Evolutionary conservation across 1,284 basidiomycete species (phyloP).

Genomic region (Heterobasidion irregulare): DNA sequence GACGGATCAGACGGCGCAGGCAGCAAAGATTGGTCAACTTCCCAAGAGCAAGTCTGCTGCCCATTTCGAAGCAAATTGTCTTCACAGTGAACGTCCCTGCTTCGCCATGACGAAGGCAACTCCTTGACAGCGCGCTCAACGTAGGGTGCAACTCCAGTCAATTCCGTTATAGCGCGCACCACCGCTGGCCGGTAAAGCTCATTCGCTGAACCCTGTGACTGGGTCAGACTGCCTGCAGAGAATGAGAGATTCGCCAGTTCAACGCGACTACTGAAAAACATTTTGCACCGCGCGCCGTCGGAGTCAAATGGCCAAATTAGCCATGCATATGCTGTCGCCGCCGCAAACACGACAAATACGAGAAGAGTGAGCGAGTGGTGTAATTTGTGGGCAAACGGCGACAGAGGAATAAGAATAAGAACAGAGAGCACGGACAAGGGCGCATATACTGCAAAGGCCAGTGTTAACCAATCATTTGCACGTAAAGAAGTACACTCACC

Average conservation of each 20-base stretch:
- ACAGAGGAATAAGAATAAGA: conserved; percentile 48
- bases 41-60: conserved; percentile 28
- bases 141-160: conserved; percentile 40
- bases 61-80: conserved; percentile 8
- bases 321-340: conserved; percentile 36
- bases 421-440: conserved; percentile 35
- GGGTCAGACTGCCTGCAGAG: conserved; percentile 3
- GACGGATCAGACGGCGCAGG: conserved; percentile 16
- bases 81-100: conserved; percentile 12
- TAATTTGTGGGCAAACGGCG: conserved; percentile 52
- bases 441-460: conserved; percentile 39
- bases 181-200: conserved; percentile 2
- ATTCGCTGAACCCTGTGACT: background rate
- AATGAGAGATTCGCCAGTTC: conserved; percentile 25
- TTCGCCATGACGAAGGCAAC: conserved; percentile 43
- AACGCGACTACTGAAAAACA: conserved; percentile 59
- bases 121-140: conserved; percentile 36
- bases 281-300: conserved; percentile 48
- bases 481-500: conserved; percentile 1
- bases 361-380: conserved; percentile 36
- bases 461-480: background rate
- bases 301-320: conserved; percentile 53
- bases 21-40: conserved; percentile 18
- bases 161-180: conserved; percentile 24
- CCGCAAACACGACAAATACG: conserved; percentile 33